These are phyloP conservation scores for Chlamydomonas reinhardtii DNA, from an alignment of 163 green algal genomes.

Conservation along the genomic window DNA sequence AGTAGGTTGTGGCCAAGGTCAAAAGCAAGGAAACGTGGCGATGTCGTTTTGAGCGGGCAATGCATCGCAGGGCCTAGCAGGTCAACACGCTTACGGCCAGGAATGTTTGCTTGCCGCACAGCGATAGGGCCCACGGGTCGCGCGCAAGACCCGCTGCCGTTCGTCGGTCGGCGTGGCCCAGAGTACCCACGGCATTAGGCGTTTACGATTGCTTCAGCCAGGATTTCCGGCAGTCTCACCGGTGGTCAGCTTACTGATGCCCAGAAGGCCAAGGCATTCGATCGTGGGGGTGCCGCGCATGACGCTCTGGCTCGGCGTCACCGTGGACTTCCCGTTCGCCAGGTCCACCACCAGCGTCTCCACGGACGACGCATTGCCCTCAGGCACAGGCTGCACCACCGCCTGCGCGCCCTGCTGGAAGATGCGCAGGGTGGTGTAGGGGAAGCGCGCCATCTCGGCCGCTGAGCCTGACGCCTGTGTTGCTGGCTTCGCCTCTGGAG, in stretches of 20 bases:
- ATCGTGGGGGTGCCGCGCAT: constrained; percentile 11
- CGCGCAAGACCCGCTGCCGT: too few species aligned
- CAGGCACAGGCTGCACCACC: constrained; percentile 45
- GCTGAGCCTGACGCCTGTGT: background rate
- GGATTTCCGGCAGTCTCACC: too few species aligned
- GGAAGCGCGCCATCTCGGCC: constrained; percentile 9
- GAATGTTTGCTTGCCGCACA: too few species aligned
- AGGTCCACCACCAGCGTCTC: constrained; percentile 66
- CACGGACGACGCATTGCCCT: background rate
- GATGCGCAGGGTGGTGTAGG: constrained; percentile 47
- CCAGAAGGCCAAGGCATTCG: constrained; percentile 41
- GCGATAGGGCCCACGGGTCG: too few species aligned
- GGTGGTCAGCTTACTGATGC: constrained; percentile 33
- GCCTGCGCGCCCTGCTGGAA: constrained; percentile 39
- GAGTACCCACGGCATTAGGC: too few species aligned
- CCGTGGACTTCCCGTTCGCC: constrained; percentile 30
- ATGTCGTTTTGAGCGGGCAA: too few species aligned
- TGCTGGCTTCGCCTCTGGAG: background rate
- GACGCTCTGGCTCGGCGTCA: constrained; percentile 4
- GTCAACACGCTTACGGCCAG: too few species aligned
- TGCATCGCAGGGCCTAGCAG: too few species aligned
- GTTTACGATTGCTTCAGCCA: too few species aligned
- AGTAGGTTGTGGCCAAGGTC: too few species aligned
- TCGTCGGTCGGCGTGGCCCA: too few species aligned
- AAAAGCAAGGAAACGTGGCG: too few species aligned